Base-by-base conservation (phyloP, 441 rosid species). In the Erodium texanum region DNA sequence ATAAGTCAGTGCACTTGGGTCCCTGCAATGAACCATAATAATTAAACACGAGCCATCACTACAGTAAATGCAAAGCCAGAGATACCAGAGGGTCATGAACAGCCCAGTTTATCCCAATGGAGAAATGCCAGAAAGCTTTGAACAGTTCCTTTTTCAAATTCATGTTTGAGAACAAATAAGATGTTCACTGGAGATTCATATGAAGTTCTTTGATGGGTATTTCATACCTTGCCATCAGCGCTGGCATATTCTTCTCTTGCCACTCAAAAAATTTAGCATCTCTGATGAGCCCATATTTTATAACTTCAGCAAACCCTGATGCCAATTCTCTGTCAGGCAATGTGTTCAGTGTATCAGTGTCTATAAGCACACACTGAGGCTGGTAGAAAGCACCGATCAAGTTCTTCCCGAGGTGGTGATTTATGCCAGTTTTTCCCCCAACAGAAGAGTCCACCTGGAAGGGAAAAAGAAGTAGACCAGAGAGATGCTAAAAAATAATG, bases 341-440 rank as follows among this genome's bases (percentile, higher is more conserved):
- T 3, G 99, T 92, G 82, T 84, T 84, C 64, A 94, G 79, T 3
- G 96, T 94, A 77, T 90, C 89, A 0, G 97, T 94, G 78, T 94
- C 97, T 67, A 94, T 45, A 23, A 94, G 85, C 58, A 94, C 97
- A 75, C 66, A 63, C 10, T 90, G 97, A 72, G 99, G 99, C 79
- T 94, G 98, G 85, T 94, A 90, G 80, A 94, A 94, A 32, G 99
- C 98, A 64, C 99, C 99, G 5, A 92, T 90, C 88, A 94, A 24
- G 73, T 94, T 94, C 89, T 94, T 94, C 73, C 99, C 99, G 41
- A 92, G 98, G 36, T 62, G 78, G 70, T 94, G 97, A 74, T 92
- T 94, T 43, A 94, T 82, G 76, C 98, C 99, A 32, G 98, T 90
- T 83, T 94, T 94, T 34, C 99, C 99, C 68, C 98, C 99, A 66